Base-by-base conservation (phyloP, 169 alveolate genomes). In the Babesia gibsoni region DNA sequence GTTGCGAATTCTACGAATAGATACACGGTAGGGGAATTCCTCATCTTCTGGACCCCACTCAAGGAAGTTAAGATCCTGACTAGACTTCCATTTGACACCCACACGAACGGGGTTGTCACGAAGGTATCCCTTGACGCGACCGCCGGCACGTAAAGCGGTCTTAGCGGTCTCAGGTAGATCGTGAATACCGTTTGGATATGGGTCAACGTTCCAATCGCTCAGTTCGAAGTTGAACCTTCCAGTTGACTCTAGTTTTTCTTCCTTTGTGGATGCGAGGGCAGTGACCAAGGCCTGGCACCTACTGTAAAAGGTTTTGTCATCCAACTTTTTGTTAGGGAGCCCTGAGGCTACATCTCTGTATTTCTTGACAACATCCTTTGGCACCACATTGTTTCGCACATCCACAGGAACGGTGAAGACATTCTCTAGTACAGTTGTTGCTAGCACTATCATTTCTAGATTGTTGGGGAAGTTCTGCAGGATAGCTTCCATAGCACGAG, bases 181-280 rank as follows among this genome's bases (percentile, higher is more conserved):
- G 65, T 94, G 97, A 16, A 91, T 95, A 41, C 97, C 97, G 68
- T 94, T 91, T 23, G 96, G 95, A 56, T 94, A 94, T 10, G 97
- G 96, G 42, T 94, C 97, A 27, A 89, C 94, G 68, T 90, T 92
- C 95, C 95, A 94, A 58, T 89, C 95, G 30, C 95, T 88, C 32
- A 92, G 79, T 6, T 57, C 89, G 59, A 94, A 90, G 80, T 88
- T 88, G 65, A 91, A 90, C 16, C 68, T 52, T 12, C 81, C 72
- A 35, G 73, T 79, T 14, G 81, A 81, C 50, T 84, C 84, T 33
- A 64, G 68, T 25, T 80, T 50, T n/a, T 63, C 64, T 32, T 73
- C 83, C 23, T 68, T 86, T 5, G 67, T 52, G 22, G 81, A 70
- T 14, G 77, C 69, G 68, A 88, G 63, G 30, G 85, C 88, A 4